Evolutionary conservation across 345 rosid species (phyloP).

Genomic region (Excoecaria cochinchinensis): DNA sequence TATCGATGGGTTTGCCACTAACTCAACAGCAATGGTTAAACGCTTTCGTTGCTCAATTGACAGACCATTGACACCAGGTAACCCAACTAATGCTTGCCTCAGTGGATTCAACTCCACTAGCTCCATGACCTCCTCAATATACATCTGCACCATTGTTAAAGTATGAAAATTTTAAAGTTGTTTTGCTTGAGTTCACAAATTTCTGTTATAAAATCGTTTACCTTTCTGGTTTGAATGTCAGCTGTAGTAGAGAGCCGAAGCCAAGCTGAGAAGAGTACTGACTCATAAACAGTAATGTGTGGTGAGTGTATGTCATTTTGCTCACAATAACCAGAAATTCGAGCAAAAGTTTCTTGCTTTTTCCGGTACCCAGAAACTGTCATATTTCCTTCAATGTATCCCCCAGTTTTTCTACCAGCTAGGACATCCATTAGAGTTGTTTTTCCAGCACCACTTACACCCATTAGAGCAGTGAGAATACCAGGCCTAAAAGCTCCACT

Average conservation of each 20-base stretch:
- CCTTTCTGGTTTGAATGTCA: constrained; percentile 49
- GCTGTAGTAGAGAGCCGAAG: constrained; percentile 51
- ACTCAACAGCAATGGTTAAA: constrained; percentile 83
- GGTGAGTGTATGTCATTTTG: constrained; percentile 72
- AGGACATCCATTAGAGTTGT: constrained; percentile 82
- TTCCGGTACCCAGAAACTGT: constrained; percentile 65
- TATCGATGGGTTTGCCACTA: constrained; percentile 85
- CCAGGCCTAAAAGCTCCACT: constrained; percentile 80
- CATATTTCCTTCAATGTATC: constrained; percentile 60
- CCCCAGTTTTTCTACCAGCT: constrained; percentile 76
- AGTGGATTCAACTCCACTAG: constrained; percentile 66
- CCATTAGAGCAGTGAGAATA: constrained; percentile 73
- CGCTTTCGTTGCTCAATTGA: constrained; percentile 87
- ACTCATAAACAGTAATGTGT: constrained; percentile 64
- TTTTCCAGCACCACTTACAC: constrained; percentile 73
- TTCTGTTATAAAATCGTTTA: constrained; percentile 9
- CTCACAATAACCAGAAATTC: constrained; percentile 74
- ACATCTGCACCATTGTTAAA: constrained; percentile 19
- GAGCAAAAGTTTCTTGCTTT: constrained; percentile 70
- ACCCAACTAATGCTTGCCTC: constrained; percentile 66
- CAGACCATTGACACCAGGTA: constrained; percentile 74
- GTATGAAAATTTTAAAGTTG: neutral
- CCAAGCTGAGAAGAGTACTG: constrained; percentile 70
- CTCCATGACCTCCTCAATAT: constrained; percentile 73
- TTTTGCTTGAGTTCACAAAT: neutral